phyloP scores from a whole-genome alignment of 495 filamentous ascomycete genomes.

The Schizothecium vesticola region DNA sequence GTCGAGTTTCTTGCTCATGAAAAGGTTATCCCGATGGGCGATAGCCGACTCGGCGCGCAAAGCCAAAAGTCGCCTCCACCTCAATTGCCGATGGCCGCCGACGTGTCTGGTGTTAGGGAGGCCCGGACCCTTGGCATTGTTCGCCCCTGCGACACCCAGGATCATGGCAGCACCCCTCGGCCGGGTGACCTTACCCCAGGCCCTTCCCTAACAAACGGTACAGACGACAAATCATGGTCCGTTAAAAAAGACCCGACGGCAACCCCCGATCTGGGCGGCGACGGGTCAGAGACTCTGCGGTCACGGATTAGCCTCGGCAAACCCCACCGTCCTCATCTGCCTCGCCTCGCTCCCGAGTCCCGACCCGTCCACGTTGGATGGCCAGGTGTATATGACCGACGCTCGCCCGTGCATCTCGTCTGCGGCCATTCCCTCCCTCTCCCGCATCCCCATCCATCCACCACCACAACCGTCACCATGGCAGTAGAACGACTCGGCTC shows the following conservation, averaged over 20 bases:
- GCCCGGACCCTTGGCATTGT: not conserved
- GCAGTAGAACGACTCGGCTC: constrained; percentile 79
- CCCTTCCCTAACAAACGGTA: not conserved
- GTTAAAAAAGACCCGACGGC: not conserved
- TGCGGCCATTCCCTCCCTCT: not conserved
- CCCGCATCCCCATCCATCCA: not conserved
- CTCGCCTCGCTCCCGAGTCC: not conserved
- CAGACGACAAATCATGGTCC: not conserved
- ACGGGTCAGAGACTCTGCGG: not conserved
- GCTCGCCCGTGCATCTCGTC: not conserved
- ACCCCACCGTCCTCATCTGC: not conserved
- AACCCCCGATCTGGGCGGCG: not conserved
- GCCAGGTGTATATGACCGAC: not conserved
- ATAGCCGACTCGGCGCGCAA: not conserved
- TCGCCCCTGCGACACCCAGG: not conserved
- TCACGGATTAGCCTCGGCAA: not conserved
- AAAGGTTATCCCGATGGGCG: not conserved
- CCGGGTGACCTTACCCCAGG: not conserved
- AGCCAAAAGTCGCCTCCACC: not conserved
- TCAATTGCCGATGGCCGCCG: not conserved
- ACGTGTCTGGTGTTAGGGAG: not conserved
- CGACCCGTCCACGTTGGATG: not conserved
- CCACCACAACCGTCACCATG: constrained; percentile 49
- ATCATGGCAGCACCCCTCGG: not conserved
- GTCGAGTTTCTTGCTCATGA: not conserved